Evolutionary conservation across 306 rosid genomes (phyloP).

Genomic region (Herpetospermum pedunculosum): DNA sequence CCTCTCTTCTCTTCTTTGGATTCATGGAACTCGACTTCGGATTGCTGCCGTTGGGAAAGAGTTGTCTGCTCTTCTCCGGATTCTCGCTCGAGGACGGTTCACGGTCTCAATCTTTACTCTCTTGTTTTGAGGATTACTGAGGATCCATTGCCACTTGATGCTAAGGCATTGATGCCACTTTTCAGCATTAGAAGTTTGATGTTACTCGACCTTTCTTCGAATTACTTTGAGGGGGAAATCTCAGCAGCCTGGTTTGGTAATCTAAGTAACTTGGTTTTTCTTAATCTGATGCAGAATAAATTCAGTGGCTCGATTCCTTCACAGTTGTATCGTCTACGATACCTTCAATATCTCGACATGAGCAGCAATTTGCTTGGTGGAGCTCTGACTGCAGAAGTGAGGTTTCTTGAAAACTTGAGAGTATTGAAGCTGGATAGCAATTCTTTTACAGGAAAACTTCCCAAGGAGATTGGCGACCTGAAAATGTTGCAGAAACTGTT

Average conservation of each 20-base stretch:
- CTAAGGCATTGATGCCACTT: slow-evolving; percentile 8
- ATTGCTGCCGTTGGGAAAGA: slow-evolving; percentile 20
- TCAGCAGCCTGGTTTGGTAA: slow-evolving; percentile 10
- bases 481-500: slow-evolving; percentile 9
- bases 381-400: slow-evolving; percentile 5
- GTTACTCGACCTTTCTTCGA: slow-evolving; percentile 12
- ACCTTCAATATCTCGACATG: slow-evolving; percentile 14
- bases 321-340: slow-evolving; percentile 1
- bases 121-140: neutral
- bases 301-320: slow-evolving; percentile 12
- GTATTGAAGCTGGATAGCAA: slow-evolving; percentile 14
- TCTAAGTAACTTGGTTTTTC: slow-evolving; percentile 12
- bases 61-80: neutral
- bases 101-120: slow-evolving; percentile 8
- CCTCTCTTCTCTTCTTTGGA: neutral
- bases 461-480: slow-evolving; percentile 11
- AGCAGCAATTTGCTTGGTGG: slow-evolving; percentile 10
- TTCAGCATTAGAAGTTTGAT: slow-evolving; percentile 16
- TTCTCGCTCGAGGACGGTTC: neutral
- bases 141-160: slow-evolving; percentile 1
- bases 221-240: slow-evolving; percentile 7
- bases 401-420: slow-evolving; percentile 3
- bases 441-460: slow-evolving; percentile 7
- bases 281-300: slow-evolving; percentile 8
- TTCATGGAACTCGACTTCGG: slow-evolving; percentile 15